Percentiles rank a stretch among this genome's conserved stretches.
Conservation (phyloP, 78 protist species). For the Dictyostelium intermedium region DNA sequence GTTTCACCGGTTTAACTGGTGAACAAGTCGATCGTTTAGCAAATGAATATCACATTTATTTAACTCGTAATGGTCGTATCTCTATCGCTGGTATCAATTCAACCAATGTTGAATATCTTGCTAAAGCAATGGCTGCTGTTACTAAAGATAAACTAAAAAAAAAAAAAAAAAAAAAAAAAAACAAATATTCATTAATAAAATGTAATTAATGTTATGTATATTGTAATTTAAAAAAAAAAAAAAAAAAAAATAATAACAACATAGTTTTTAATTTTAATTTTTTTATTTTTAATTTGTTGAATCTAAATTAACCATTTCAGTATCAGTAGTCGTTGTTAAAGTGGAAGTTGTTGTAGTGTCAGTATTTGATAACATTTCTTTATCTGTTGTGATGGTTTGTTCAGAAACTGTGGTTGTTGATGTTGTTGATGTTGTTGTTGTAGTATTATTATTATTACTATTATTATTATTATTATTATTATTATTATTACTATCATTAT, state of each 20-base stretch:
- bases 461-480: background rate
- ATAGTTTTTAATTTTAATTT: background rate
- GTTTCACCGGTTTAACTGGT: conserved; percentile 94
- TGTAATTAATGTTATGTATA: background rate
- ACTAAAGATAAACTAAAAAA: conserved; percentile 3
- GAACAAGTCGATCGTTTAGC: conserved; percentile 82
- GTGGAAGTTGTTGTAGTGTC: background rate
- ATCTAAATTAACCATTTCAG: background rate
- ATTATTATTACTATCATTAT: background rate
- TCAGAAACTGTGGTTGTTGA: background rate
- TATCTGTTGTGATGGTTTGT: background rate
- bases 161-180: background rate
- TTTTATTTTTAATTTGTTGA: background rate
- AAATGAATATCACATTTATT: conserved; percentile 86
- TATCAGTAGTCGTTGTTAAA: background rate
- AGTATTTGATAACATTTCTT: background rate
- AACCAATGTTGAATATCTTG: conserved; percentile 88
- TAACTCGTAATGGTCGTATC: conserved; percentile 96
- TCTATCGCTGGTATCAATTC: conserved; percentile 96
- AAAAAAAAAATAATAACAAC: background rate
- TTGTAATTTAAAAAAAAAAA: background rate
- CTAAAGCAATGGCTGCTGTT: conserved; percentile 89
- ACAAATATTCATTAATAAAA: background rate
- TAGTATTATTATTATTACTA: background rate
- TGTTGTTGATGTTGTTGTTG: background rate